phyloP scores from a whole-genome alignment of 768 basidiomycete genomes.

The Boletus sp. region DNA sequence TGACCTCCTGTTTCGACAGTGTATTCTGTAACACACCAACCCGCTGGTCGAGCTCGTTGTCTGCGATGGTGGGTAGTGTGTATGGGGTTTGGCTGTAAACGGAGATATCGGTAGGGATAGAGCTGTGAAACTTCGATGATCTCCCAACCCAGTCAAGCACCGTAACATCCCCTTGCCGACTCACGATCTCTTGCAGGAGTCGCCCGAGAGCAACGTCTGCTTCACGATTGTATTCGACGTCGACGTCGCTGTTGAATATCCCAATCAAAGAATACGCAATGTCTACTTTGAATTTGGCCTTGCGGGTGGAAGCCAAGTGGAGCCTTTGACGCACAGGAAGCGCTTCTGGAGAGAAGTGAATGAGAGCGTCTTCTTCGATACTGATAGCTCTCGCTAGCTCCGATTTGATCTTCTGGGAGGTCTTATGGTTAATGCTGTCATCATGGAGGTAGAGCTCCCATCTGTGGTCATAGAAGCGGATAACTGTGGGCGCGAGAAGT shows the following conservation, averaged over 20 bases:
- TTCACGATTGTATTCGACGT: constrained; percentile 2
- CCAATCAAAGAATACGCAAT: too few species aligned
- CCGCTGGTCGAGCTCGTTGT: not conserved
- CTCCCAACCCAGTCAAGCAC: constrained; percentile 22
- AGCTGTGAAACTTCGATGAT: constrained; percentile 16
- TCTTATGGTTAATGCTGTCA: constrained; percentile 6
- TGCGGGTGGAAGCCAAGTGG: too few species aligned
- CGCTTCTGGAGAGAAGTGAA: constrained; percentile 3
- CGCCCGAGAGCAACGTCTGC: constrained; percentile 6
- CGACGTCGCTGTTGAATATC: constrained; percentile 15
- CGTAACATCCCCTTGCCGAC: constrained; percentile 9
- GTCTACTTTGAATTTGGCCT: too few species aligned
- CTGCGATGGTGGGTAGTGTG: not conserved
- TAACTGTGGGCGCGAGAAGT: constrained; percentile 8
- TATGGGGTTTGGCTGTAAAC: too few species aligned
- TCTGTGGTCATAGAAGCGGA: constrained; percentile 9
- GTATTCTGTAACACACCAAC: not conserved
- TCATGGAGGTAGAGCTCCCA: constrained; percentile 5
- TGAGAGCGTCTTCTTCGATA: not conserved
- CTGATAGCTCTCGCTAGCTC: not conserved
- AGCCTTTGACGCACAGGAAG: too few species aligned
- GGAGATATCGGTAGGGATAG: constrained; percentile 13
- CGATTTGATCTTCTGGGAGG: not conserved
- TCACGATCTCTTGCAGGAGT: constrained; percentile 13
- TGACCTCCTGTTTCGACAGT: not conserved